These are phyloP conservation scores for Acidiella bohemica DNA, from an alignment of 495 filamentous ascomycete genomes.

Conservation along the genomic window DNA sequence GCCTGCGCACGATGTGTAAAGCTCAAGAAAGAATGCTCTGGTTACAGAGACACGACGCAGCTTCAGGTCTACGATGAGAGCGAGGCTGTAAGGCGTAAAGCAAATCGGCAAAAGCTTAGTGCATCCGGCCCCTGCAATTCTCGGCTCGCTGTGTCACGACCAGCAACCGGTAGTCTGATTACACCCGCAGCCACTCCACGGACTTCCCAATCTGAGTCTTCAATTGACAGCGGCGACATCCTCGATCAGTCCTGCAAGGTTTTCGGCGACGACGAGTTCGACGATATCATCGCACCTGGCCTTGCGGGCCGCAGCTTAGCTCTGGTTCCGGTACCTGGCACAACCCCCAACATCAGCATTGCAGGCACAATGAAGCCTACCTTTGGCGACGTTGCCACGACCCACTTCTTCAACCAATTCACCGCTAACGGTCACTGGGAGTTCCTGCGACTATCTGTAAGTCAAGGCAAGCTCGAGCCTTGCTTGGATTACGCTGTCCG, in stretches of 20 bases:
- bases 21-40: conserved; percentile 16
- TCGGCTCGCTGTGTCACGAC: no score
- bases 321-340: no score
- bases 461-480: not conserved
- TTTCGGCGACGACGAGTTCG: no score
- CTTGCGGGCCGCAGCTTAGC: not conserved
- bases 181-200: conserved; percentile 3
- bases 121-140: no score
- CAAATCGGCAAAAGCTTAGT: not conserved
- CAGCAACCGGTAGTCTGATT: not conserved
- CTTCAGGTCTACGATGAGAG: conserved; percentile 21
- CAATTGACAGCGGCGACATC: conserved; percentile 2
- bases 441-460: conserved; percentile 1
- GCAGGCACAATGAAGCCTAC: not conserved
- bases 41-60: conserved; percentile 18
- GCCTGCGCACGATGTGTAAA: conserved; percentile 16
- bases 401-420: conserved; percentile 18
- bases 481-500: conserved; percentile 16
- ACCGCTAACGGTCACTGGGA: conserved; percentile 8
- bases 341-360: no score
- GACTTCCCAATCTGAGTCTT: conserved; percentile 5
- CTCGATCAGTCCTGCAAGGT: no score
- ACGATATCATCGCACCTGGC: no score
- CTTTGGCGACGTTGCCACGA: conserved; percentile 6
- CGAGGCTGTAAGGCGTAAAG: conserved; percentile 8